Evolutionary conservation across 805 yeast species (phyloP).

Genomic region (Blastobotrys attinorum): DNA sequence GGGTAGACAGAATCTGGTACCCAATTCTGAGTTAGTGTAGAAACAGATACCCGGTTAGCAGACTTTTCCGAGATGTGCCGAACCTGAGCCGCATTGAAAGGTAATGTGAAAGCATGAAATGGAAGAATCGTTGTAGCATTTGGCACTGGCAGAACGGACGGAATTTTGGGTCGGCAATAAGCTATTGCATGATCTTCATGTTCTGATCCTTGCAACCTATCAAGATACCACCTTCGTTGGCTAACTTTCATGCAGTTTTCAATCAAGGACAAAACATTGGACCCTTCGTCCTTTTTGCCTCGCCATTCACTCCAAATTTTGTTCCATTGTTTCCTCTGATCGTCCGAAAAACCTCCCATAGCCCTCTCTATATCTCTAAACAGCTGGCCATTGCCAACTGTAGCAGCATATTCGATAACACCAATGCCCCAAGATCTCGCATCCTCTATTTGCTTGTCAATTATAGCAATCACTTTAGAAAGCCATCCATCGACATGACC

Average conservation of each 20-base stretch:
- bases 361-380: slow-evolving; percentile 9
- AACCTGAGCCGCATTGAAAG: slow-evolving; percentile 20
- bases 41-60: slow-evolving; percentile 22
- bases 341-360: slow-evolving; percentile 9
- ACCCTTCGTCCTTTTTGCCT: slow-evolving; percentile 21
- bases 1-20: slow-evolving; percentile 22
- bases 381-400: slow-evolving; percentile 5
- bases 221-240: slow-evolving; percentile 23
- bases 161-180: slow-evolving; percentile 21
- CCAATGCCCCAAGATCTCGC: slow-evolving; percentile 25
- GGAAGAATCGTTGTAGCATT: slow-evolving; percentile 26
- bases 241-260: slow-evolving; percentile 18
- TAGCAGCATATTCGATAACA: slow-evolving; percentile 9
- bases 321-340: slow-evolving; percentile 11
- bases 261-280: slow-evolving; percentile 19
- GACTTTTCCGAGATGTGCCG: slow-evolving; percentile 21
- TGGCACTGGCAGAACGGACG: slow-evolving; percentile 21
- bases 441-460: slow-evolving; percentile 20
- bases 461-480: slow-evolving; percentile 16
- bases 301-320: slow-evolving; percentile 4
- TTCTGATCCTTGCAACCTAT: slow-evolving; percentile 8
- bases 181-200: neutral
- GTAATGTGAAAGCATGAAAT: slow-evolving; percentile 29
- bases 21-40: slow-evolving; percentile 22
- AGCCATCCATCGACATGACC: slow-evolving; percentile 24